phyloP scores from a whole-genome alignment of 306 rosid genomes.

The Castanea sativa region DNA sequence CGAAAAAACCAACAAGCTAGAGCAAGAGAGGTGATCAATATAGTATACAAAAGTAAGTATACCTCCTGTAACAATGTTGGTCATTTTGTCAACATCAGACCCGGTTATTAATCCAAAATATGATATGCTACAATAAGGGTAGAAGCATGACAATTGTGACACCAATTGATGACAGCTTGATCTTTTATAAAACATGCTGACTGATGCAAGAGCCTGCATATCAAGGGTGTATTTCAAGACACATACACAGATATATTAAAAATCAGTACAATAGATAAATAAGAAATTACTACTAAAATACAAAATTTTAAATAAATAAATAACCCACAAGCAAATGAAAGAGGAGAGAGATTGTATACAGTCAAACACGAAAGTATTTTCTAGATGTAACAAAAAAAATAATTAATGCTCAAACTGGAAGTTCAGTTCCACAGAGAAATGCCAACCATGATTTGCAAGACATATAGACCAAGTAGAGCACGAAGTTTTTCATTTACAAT shows the following conservation, averaged over 20 bases:
- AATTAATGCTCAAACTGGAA: neutral
- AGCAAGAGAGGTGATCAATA: conserved; percentile 8
- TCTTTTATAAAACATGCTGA: conserved; percentile 42
- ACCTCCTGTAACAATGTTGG: conserved; percentile 55
- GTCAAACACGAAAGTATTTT: neutral
- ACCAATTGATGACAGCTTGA: conserved; percentile 42
- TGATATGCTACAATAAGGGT: conserved; percentile 72
- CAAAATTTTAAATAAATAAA: neutral
- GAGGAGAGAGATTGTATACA: neutral
- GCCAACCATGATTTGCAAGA: conserved; percentile 70
- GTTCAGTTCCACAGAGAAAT: conserved; percentile 3
- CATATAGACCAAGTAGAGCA: conserved; percentile 73
- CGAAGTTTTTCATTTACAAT: conserved; percentile 49
- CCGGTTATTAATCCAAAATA: conserved; percentile 65
- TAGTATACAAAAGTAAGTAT: conserved; percentile 19
- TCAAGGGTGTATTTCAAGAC: conserved; percentile 19
- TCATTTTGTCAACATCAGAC: conserved; percentile 49
- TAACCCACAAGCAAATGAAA: neutral
- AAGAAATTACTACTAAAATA: neutral
- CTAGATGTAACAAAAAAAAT: neutral
- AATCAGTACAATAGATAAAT: neutral
- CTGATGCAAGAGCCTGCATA: conserved; percentile 73
- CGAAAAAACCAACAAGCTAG: conserved; percentile 4
- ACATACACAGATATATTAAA: neutral
- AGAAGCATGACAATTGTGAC: conserved; percentile 51